Conservation (phyloP, 352 stramenopile species). For the Phytophthora melonis region DNA sequence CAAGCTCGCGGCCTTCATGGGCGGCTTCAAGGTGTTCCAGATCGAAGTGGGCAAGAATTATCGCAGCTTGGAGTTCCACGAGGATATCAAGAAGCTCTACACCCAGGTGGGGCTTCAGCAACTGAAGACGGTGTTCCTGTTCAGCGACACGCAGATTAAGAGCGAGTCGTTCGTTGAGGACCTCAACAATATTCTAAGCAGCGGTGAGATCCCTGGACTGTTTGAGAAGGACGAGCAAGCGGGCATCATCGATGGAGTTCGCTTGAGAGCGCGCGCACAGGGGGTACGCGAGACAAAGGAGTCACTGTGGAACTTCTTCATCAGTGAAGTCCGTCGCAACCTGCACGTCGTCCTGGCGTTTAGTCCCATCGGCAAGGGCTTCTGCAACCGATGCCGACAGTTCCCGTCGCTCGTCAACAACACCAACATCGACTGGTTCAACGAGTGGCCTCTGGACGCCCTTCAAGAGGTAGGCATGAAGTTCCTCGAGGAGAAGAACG, state of each 20-base stretch:
- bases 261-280: slow-evolving; percentile 67
- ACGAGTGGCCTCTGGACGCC: slow-evolving; percentile 92
- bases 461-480: slow-evolving; percentile 94
- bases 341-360: slow-evolving; percentile 94
- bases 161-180: slow-evolving; percentile 94
- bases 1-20: slow-evolving; percentile 90
- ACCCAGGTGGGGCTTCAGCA: slow-evolving; percentile 81
- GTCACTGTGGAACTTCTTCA: slow-evolving; percentile 93
- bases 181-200: slow-evolving; percentile 94
- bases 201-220: slow-evolving; percentile 92
- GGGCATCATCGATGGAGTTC: slow-evolving; percentile 86
- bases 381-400: slow-evolving; percentile 85
- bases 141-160: slow-evolving; percentile 96
- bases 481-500: slow-evolving; percentile 92
- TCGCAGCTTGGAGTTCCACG: slow-evolving; percentile 90
- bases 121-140: slow-evolving; percentile 92
- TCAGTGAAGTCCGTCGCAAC: slow-evolving; percentile 91
- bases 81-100: slow-evolving; percentile 94
- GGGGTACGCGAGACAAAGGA: slow-evolving; percentile 91
- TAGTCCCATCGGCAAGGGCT: slow-evolving; percentile 91
- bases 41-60: slow-evolving; percentile 97
- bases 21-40: slow-evolving; percentile 90
- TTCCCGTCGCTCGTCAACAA: slow-evolving; percentile 96
- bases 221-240: slow-evolving; percentile 94
- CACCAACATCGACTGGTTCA: slow-evolving; percentile 96